phyloP scores from a whole-genome alignment of 192 early-diverging fungal genomes.

The Entophlyctis luteolus region DNA sequence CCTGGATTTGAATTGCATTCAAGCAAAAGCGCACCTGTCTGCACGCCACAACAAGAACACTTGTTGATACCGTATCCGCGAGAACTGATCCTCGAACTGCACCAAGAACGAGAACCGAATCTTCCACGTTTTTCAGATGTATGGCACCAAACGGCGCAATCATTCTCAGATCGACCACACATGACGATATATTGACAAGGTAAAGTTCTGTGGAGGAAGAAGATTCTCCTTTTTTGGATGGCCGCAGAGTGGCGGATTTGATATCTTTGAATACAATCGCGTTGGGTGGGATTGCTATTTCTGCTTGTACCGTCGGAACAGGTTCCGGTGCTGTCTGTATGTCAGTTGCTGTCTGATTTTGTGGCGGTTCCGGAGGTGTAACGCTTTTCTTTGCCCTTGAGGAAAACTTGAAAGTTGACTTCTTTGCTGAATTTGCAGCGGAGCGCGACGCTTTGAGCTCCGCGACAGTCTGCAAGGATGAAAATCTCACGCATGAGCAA shows the following conservation, averaged over 20 bases:
- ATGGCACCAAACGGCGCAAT: slow-evolving; percentile 59
- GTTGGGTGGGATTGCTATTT: neutral
- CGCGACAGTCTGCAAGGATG: neutral
- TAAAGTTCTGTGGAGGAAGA: slow-evolving; percentile 47
- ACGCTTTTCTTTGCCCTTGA: neutral
- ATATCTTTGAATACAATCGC: neutral
- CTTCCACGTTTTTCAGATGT: slow-evolving; percentile 67
- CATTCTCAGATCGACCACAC: slow-evolving; percentile 63
- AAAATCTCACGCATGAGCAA: neutral
- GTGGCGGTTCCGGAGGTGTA: neutral
- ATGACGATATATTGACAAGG: slow-evolving; percentile 52
- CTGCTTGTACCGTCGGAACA: neutral
- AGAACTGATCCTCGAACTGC: slow-evolving; percentile 70
- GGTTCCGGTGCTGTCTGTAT: neutral
- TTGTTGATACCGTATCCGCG: slow-evolving; percentile 60
- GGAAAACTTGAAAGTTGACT: slow-evolving; percentile 2
- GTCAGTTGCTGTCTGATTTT: neutral
- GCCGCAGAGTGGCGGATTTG: neutral
- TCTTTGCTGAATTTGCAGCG: neutral
- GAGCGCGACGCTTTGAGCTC: neutral
- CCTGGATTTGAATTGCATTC: neutral
- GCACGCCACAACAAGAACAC: slow-evolving; percentile 64
- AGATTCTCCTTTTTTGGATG: neutral
- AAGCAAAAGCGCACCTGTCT: slow-evolving; percentile 61
- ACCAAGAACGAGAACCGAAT: slow-evolving; percentile 64